Evolutionary conservation across 768 basidiomycete species (phyloP).

Genomic region (Tephrocybe sp.): DNA sequence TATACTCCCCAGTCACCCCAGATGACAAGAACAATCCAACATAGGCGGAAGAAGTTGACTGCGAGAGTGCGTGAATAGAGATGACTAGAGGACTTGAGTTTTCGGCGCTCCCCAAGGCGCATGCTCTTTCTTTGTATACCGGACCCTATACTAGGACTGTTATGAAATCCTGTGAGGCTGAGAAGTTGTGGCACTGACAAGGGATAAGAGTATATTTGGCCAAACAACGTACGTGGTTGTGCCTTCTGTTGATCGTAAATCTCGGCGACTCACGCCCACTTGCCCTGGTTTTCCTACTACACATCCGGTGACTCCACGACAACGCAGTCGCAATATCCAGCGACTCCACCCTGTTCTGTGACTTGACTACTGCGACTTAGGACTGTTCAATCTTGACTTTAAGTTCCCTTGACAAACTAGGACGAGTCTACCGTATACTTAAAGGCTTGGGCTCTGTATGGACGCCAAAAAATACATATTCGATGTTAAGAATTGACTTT

Average conservation of each 20-base stretch:
- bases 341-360: too few relatives aligned
- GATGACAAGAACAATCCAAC: slow-evolving; percentile 32
- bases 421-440: too few relatives aligned
- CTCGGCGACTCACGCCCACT: too few relatives aligned
- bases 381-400: too few relatives aligned
- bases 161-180: not conserved
- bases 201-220: not conserved
- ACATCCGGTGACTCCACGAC: not conserved
- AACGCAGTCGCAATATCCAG: not conserved
- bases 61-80: slow-evolving; percentile 18
- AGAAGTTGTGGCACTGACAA: not conserved
- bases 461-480: too few relatives aligned
- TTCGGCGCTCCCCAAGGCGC: slow-evolving; percentile 19
- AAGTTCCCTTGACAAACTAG: too few relatives aligned
- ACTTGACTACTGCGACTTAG: too few relatives aligned
- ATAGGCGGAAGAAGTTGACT: slow-evolving; percentile 18
- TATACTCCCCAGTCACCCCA: slow-evolving; percentile 66
- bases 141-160: not conserved
- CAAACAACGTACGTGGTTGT: not conserved
- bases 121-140: slow-evolving; percentile 9
- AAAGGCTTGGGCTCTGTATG: too few relatives aligned
- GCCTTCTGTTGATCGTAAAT: not conserved
- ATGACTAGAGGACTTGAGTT: slow-evolving; percentile 12
- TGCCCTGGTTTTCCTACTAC: too few relatives aligned
- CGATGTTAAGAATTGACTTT: too few relatives aligned